A percentile compares a stretch with the other conserved stretches of the same genome.
phyloP scores from a whole-genome alignment of 2,329 filamentous ascomycete genomes.

The Zasmidium cellare region DNA sequence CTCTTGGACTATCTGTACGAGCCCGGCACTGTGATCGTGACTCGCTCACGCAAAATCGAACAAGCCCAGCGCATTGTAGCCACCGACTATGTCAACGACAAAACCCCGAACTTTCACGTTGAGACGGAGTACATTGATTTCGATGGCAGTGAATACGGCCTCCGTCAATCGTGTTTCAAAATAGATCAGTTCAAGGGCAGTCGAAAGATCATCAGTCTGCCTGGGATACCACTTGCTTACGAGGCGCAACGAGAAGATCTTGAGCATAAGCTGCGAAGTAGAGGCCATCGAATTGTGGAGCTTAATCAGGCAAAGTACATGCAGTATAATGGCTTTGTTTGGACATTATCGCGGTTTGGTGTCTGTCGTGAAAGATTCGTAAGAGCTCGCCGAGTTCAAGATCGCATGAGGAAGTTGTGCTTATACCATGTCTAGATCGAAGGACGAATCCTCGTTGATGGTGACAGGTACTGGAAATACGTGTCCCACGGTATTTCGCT shows the following conservation, averaged over 20 bases:
- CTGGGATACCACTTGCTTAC: conserved; percentile 13
- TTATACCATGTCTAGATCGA: background rate
- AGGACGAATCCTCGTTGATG: background rate
- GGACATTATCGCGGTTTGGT: background rate
- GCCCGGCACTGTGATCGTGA: conserved; percentile 36
- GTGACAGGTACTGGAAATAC: background rate
- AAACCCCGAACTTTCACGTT: conserved; percentile 39
- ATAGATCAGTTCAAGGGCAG: conserved; percentile 43
- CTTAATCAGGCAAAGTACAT: background rate
- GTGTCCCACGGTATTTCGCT: background rate
- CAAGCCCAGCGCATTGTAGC: conserved; percentile 36
- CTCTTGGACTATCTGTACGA: conserved; percentile 38
- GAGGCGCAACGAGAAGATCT: background rate
- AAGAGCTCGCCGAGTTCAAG: background rate
- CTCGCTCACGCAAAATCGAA: conserved; percentile 39
- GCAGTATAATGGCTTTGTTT: background rate
- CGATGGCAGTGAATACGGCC: conserved; percentile 41
- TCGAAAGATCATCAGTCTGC: conserved; percentile 41
- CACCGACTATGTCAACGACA: conserved; percentile 35
- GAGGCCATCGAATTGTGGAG: background rate
- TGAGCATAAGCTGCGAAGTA: background rate
- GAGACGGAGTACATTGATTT: conserved; percentile 36
- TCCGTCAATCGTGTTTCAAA: conserved; percentile 29
- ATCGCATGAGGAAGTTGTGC: background rate
- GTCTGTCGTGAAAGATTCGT: background rate